These are phyloP conservation scores for Stephanodiscus triporus DNA, from an alignment of 108 stramenopile genomes.

Conservation along the genomic window DNA sequence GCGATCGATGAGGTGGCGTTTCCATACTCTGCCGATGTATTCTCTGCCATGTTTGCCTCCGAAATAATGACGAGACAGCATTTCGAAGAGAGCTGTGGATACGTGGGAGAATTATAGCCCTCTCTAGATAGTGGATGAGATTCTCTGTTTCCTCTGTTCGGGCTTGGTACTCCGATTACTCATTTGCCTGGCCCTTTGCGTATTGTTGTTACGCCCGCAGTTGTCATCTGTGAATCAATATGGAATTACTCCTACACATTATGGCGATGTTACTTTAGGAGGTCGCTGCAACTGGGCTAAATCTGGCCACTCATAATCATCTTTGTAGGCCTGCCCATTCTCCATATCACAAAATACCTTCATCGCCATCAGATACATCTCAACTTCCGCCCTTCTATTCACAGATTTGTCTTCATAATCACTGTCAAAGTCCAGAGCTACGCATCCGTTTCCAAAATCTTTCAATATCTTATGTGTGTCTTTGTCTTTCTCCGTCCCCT, in stretches of 20 bases:
- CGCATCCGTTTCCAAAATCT: slow-evolving; percentile 61
- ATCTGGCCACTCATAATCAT: slow-evolving; percentile 71
- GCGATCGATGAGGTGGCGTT: too few species aligned
- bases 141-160: too few species aligned
- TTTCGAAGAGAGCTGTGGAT: too few species aligned
- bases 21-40: too few species aligned
- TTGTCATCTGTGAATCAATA: background rate
- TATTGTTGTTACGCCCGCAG: background rate
- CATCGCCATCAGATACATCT: slow-evolving; percentile 75
- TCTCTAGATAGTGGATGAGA: too few species aligned
- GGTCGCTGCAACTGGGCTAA: slow-evolving; percentile 11
- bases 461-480: slow-evolving; percentile 30
- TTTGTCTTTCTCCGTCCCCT: slow-evolving; percentile 10
- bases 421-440: slow-evolving; percentile 57
- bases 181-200: too few species aligned
- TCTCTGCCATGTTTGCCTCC: too few species aligned
- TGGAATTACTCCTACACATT: background rate
- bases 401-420: slow-evolving; percentile 46
- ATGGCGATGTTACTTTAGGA: background rate
- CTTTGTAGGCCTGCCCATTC: slow-evolving; percentile 66
- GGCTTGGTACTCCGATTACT: too few species aligned
- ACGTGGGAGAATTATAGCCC: too few species aligned
- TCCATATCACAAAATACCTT: slow-evolving; percentile 82
- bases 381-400: slow-evolving; percentile 45
- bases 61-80: too few species aligned